These are phyloP conservation scores for Spergularia azorica DNA, from an alignment of 179 eudicot species.

Conservation along the genomic window DNA sequence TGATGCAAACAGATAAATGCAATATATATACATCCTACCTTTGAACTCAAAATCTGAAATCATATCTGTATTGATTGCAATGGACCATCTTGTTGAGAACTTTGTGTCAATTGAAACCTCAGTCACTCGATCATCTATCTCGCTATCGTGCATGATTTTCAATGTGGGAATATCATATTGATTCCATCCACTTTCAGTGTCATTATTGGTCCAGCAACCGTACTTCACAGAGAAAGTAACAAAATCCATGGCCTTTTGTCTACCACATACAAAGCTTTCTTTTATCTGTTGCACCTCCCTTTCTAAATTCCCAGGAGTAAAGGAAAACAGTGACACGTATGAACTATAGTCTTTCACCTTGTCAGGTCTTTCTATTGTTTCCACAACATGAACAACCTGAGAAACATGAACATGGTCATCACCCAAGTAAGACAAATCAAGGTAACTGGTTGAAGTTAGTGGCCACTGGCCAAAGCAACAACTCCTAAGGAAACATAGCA, in stretches of 20 bases:
- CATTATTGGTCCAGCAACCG: constrained; percentile 62
- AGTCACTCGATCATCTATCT: constrained; percentile 51
- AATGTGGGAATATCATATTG: constrained; percentile 64
- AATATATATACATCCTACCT: constrained; percentile 46
- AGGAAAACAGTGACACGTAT: constrained; percentile 73
- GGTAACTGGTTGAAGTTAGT: constrained; percentile 6
- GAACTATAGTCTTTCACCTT: constrained; percentile 50
- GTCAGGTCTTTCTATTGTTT: constrained; percentile 49
- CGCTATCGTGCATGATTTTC: constrained; percentile 48
- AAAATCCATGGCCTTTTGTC: constrained; percentile 64
- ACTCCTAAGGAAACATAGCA: not conserved
- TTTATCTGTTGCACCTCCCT: constrained; percentile 63
- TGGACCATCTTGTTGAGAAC: constrained; percentile 78
- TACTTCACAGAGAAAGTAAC: constrained; percentile 84
- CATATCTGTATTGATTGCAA: constrained; percentile 68
- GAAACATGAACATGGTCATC: constrained; percentile 11
- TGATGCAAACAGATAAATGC: not conserved
- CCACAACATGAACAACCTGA: constrained; percentile 96
- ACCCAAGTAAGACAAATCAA: not conserved
- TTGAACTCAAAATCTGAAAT: constrained; percentile 72
- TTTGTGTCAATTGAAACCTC: constrained; percentile 62
- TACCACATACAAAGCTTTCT: constrained; percentile 81
- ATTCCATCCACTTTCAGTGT: constrained; percentile 68
- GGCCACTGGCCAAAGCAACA: constrained; percentile 1
- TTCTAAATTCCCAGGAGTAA: constrained; percentile 80